A percentile compares a stretch with the other conserved stretches of the same genome.
phyloP scores from a whole-genome alignment of 2,329 filamentous ascomycete genomes.

The Xylaria multiplex region DNA sequence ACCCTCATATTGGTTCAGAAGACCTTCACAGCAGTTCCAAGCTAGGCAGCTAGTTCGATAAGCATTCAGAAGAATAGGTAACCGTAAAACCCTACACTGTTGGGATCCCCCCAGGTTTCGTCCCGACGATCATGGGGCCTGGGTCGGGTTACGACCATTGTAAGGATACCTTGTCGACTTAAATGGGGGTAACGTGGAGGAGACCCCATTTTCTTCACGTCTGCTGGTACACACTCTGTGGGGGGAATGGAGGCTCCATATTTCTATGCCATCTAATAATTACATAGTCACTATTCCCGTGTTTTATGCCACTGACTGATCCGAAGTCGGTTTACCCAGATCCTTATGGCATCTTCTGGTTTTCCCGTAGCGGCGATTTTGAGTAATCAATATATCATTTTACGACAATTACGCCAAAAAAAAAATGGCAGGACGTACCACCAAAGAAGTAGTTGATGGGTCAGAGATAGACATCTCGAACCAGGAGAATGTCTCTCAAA shows the following conservation, averaged over 20 bases:
- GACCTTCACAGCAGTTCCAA: background rate
- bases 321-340: slow-evolving; percentile 22
- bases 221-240: slow-evolving; percentile 29
- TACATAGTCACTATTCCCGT: slow-evolving; percentile 21
- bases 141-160: slow-evolving; percentile 11
- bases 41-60: background rate
- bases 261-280: slow-evolving; percentile 26
- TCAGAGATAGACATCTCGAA: slow-evolving; percentile 36
- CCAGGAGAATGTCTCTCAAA: slow-evolving; percentile 38
- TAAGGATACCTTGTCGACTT: slow-evolving; percentile 19
- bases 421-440: slow-evolving; percentile 29
- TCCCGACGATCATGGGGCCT: slow-evolving; percentile 25
- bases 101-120: slow-evolving; percentile 30
- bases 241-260: slow-evolving; percentile 31
- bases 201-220: slow-evolving; percentile 26
- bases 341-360: slow-evolving; percentile 28
- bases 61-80: background rate
- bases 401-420: background rate
- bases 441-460: slow-evolving; percentile 23
- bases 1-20: background rate
- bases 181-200: slow-evolving; percentile 37
- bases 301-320: slow-evolving; percentile 16
- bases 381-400: slow-evolving; percentile 25
- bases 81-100: slow-evolving; percentile 16
- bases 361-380: slow-evolving; percentile 13